Conservation (phyloP, 1,139 yeast genomes). For the Pichia sp. region DNA sequence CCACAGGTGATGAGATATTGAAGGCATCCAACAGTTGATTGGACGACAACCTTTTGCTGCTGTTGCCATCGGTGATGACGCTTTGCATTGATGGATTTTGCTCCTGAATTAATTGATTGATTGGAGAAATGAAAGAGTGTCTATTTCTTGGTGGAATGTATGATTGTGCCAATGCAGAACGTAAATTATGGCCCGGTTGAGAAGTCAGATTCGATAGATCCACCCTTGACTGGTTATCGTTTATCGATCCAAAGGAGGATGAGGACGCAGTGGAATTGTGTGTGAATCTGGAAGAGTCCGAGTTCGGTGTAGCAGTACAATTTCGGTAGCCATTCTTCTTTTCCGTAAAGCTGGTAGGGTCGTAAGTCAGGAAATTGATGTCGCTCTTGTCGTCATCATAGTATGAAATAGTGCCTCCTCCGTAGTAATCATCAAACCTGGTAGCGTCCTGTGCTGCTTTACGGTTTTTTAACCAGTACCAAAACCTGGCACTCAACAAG, state of each 20-base stretch:
- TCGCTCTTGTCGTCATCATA: background rate
- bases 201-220: constrained; percentile 13
- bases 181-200: constrained; percentile 25
- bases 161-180: constrained; percentile 18
- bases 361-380: constrained; percentile 24
- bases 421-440: constrained; percentile 19
- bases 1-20: background rate
- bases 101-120: constrained; percentile 30
- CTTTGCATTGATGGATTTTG: background rate
- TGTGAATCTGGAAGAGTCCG: constrained; percentile 5
- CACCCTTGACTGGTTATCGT: background rate
- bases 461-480: constrained; percentile 34
- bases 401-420: constrained; percentile 7
- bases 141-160: constrained; percentile 16
- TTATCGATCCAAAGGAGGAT: background rate
- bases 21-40: constrained; percentile 1
- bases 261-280: constrained; percentile 8
- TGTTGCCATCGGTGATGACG: background rate
- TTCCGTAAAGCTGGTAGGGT: constrained; percentile 32
- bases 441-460: constrained; percentile 36
- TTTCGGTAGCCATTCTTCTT: constrained; percentile 5
- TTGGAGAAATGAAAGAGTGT: constrained; percentile 34
- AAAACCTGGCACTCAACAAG: constrained; percentile 30
- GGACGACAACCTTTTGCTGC: background rate
- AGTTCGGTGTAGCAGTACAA: constrained; percentile 2